These are phyloP conservation scores for Heliamphora pulchella DNA, from an alignment of 179 eudicot genomes.

Conservation along the genomic window DNA sequence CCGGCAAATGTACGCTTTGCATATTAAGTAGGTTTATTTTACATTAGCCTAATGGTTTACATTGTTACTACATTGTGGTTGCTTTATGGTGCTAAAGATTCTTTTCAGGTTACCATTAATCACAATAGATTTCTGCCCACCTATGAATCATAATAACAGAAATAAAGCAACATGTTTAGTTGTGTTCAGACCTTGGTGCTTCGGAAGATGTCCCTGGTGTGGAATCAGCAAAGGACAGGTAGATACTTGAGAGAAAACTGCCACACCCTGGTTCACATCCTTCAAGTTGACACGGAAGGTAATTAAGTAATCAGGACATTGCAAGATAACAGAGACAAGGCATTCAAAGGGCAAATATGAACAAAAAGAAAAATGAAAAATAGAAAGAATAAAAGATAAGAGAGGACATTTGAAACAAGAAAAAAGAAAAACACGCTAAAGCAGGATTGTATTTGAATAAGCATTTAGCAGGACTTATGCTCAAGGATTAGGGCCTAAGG, in stretches of 20 bases:
- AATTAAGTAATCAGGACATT: slow-evolving; percentile 17
- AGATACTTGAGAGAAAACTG: slow-evolving; percentile 47
- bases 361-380: neutral
- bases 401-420: neutral
- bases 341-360: neutral
- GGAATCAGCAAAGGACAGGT: slow-evolving; percentile 41
- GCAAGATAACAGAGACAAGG: neutral
- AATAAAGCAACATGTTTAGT: slow-evolving; percentile 9
- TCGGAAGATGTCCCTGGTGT: slow-evolving; percentile 43
- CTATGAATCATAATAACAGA: neutral
- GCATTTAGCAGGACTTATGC: neutral
- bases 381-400: neutral
- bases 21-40: neutral
- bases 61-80: neutral
- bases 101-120: neutral
- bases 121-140: neutral
- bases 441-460: neutral
- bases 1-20: neutral
- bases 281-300: slow-evolving; percentile 23
- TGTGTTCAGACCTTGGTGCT: slow-evolving; percentile 14
- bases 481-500: neutral
- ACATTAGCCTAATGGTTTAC: neutral
- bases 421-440: neutral
- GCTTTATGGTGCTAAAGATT: neutral
- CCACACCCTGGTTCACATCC: slow-evolving; percentile 58